Base-by-base conservation (phyloP, 2,329 filamentous ascomycete genomes). In the Colletotrichum sp. region DNA sequence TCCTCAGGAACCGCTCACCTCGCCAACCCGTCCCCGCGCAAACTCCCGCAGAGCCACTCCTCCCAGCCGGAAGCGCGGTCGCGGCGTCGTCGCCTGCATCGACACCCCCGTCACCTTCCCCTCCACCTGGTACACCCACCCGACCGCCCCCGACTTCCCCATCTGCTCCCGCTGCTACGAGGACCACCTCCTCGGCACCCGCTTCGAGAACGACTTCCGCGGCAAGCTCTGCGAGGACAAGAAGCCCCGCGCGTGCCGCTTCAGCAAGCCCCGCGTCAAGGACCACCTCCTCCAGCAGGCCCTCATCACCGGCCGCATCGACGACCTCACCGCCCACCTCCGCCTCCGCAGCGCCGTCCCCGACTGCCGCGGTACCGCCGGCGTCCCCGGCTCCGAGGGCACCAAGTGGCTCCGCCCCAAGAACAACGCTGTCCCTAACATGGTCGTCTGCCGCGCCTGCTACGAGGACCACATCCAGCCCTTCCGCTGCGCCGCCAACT, bases 91-190 rank as follows among this genome's bases (percentile, higher is more conserved):
- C 24, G 59, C 82, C 62, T 87, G 85, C 71, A 80, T 84, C 36
- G 79, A 81, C 24, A 76, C 66, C 2, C 79, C 80, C 3, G 75
- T 82, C 24, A 77, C 81, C 0, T 82, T 83, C 18, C 60, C 80
- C 0, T 82, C 85, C 8, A 81, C 84, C 15, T 88, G 86, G 86
- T 85, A 86, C 77, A 79, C 78, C 5, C 84, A 87, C 52, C 74
- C 81, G 0, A 71, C 77, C 1, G 82, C 81, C 1, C 83, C 84
- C 0, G 78, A 81, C 2, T 85, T 82, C 24, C 60, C 79, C 4
- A 80, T 87, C 65, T 88, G 86, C 75, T 82, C 84, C 3, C 77
- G 81, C 4, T 87, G 86, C 78, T 87, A 86, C 69, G 80, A 83
- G 8, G 82, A 86, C 68, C 71, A 84, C 32, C 83, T 87, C n/a